Base-by-base conservation (phyloP, 2,329 filamentous ascomycete genomes). In the Curvularia sp. region DNA sequence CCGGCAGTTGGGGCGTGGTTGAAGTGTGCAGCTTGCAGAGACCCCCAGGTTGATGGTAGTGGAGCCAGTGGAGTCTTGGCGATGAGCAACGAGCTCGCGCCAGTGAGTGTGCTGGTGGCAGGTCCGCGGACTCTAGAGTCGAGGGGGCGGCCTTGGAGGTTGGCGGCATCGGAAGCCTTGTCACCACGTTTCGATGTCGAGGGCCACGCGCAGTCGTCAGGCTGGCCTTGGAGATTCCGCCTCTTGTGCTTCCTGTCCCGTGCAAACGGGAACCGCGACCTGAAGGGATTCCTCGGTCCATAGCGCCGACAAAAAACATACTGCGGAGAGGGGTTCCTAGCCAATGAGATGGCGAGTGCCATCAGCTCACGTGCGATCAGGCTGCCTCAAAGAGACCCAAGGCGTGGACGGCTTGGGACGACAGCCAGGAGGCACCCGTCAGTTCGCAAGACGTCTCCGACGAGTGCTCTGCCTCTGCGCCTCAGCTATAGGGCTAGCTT, bases 321-420 rank as follows among this genome's bases (percentile, higher is more conserved):
- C 12, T 36, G 46, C 57, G 57, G 57, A 38, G 36, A 57, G 34
- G 28, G n/a, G 25, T 49, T 47, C 57, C 57, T 48, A 47, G 47
- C 57, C 57, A 60, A 60, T 60, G 39, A 53, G 49, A 53, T 10
- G 39, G n/a, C 41, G 46, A 41, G 39, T 28, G 39, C 23, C 34
- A 38, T 49, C 45, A 30, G 47, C 57, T 60, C 57, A 60, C 57
- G 57, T 60, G 57, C 49, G 19, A 27, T 53, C 27, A n/a, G 51
- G 23, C 49, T 8, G 21, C 25, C 25, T 46, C 30, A 30, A 30
- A 47, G 43, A 27, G n/a, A 39, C 39, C 38, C 18, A 54, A 34
- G 27, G 10, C 39, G 25, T 47, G 15, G 45, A n/a, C 36, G 42
- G 18, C 10, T 28, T 12, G 43, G 28, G 46, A 38, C 18, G 15